These are phyloP conservation scores for Scutellaria barbata DNA, from an alignment of 257 asterid genomes.

Conservation along the genomic window DNA sequence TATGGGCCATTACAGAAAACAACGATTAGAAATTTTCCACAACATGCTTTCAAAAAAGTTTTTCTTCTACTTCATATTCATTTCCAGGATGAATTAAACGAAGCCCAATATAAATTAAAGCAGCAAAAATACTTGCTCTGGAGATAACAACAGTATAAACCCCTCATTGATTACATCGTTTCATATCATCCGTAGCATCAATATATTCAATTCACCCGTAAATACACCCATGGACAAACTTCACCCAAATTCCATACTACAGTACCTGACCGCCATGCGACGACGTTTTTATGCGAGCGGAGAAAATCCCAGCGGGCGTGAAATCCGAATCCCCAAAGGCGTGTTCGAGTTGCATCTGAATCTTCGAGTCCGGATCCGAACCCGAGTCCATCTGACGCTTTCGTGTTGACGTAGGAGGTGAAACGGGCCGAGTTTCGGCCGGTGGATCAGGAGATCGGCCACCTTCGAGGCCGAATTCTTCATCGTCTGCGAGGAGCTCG, in stretches of 20 bases:
- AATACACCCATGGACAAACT: background rate
- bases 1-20: background rate
- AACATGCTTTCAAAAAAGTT: background rate
- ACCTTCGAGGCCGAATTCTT: conserved; percentile 87
- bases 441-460: conserved; percentile 51
- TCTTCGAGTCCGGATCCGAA: conserved; percentile 76
- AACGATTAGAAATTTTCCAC: background rate
- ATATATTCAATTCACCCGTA: background rate
- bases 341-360: conserved; percentile 84
- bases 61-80: background rate
- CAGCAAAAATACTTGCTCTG: background rate
- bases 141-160: background rate
- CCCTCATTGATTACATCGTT: background rate
- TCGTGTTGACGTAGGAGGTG: conserved; percentile 45
- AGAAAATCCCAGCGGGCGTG: conserved; percentile 83
- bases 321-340: conserved; percentile 91
- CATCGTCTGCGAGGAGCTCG: conserved; percentile 85
- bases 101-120: background rate
- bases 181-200: background rate
- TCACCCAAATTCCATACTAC: background rate
- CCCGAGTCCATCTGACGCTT: conserved; percentile 50
- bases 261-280: conserved; percentile 83
- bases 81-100: conserved; percentile 1
- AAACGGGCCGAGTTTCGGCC: conserved; percentile 39
- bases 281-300: conserved; percentile 86